These are phyloP conservation scores for Piper longum DNA, from an alignment of 164 flowering plant species.

Conservation along the genomic window DNA sequence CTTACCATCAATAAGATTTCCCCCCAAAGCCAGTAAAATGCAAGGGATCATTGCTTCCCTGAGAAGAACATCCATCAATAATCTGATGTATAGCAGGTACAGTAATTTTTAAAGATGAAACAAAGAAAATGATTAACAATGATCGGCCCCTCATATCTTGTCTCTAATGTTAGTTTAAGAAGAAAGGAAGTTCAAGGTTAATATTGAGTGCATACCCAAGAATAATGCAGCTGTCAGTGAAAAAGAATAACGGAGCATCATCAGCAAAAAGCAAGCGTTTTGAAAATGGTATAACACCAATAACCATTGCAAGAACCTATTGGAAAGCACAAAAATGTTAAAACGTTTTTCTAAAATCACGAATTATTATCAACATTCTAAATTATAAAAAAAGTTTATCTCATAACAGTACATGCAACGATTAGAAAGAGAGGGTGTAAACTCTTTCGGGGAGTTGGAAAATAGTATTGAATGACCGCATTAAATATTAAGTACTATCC, in stretches of 20 bases:
- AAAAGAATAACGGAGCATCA: conserved; percentile 91
- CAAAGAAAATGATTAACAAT: too few species aligned
- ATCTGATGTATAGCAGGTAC: neutral
- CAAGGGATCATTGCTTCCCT: conserved; percentile 99
- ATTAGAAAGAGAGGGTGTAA: too few species aligned
- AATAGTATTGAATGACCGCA: too few species aligned
- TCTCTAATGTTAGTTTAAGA: too few species aligned
- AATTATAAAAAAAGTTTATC: too few species aligned
- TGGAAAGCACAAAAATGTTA: neutral
- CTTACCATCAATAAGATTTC: conserved; percentile 89
- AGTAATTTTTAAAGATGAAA: too few species aligned
- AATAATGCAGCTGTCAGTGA: conserved; percentile 92
- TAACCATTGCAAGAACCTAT: conserved; percentile 74
- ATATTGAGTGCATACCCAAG: conserved; percentile 57
- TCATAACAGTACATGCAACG: too few species aligned
- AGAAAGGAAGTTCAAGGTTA: neutral
- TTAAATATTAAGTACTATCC: too few species aligned
- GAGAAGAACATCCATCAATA: conserved; percentile 4
- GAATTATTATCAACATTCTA: neutral
- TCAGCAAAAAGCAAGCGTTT: conserved; percentile 56
- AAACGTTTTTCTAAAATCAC: neutral
- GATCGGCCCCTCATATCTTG: too few species aligned
- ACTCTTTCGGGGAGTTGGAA: too few species aligned
- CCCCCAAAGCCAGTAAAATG: conserved; percentile 88
- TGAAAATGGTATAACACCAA: conserved; percentile 68